These are phyloP conservation scores for Secale cereale DNA, from an alignment of 176 grass and related monocot species.

Conservation along the genomic window DNA sequence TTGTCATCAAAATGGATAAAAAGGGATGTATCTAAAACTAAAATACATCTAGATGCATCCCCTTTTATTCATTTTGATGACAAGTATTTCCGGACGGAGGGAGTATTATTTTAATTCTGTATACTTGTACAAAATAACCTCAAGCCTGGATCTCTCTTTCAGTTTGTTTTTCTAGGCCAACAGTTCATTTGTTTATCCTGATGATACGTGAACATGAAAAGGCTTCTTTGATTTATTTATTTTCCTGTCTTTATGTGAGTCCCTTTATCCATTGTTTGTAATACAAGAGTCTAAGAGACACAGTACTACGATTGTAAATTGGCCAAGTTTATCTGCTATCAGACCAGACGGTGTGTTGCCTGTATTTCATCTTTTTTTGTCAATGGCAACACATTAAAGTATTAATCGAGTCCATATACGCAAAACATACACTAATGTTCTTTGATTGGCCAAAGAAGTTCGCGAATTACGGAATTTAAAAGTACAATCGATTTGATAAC, in stretches of 20 bases:
- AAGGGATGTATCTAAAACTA: too few relatives aligned
- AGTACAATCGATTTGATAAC: neutral
- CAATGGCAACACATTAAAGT: neutral
- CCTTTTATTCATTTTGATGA: too few relatives aligned
- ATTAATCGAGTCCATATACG: neutral
- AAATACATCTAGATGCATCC: too few relatives aligned
- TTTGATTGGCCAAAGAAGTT: neutral
- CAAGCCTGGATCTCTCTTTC: neutral
- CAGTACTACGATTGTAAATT: neutral
- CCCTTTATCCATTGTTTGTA: neutral
- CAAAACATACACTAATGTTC: neutral
- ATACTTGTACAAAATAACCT: neutral
- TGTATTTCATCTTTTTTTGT: neutral
- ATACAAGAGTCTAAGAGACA: neutral
- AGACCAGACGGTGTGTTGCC: neutral
- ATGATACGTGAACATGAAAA: neutral
- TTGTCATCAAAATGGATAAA: too few relatives aligned
- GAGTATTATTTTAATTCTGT: neutral
- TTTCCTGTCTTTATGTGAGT: neutral
- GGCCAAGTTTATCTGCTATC: neutral
- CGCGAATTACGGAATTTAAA: neutral
- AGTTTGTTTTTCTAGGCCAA: neutral
- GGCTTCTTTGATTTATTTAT: neutral
- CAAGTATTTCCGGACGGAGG: too few relatives aligned
- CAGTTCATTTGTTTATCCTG: neutral